Evolutionary conservation across 2,329 filamentous ascomycete genomes (phyloP).

Genomic region (Pseudocercospora fuligena): DNA sequence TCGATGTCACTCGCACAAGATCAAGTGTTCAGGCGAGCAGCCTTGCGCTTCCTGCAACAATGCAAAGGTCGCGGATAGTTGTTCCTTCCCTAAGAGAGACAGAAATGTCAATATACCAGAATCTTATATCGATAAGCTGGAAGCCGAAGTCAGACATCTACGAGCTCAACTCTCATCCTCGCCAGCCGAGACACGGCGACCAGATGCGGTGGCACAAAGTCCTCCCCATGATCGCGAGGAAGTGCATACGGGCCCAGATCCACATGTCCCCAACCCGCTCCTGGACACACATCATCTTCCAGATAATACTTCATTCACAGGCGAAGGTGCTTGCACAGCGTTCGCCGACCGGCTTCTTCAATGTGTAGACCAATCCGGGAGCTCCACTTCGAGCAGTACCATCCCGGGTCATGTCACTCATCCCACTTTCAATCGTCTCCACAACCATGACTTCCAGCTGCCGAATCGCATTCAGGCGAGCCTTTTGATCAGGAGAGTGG

Average conservation of each 20-base stretch:
- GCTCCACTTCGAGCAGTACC: constrained; percentile 22
- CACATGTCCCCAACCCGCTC: constrained; percentile 32
- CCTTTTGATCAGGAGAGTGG: constrained; percentile 32
- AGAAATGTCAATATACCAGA: constrained; percentile 33
- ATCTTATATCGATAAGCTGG: constrained; percentile 32
- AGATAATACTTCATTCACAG: constrained; percentile 28
- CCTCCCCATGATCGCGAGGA: not conserved
- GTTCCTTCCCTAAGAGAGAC: constrained; percentile 32
- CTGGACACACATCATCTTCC: constrained; percentile 32
- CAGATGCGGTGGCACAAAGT: constrained; percentile 12
- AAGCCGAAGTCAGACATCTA: constrained; percentile 28
- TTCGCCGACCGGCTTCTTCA: constrained; percentile 34
- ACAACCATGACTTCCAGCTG: constrained; percentile 27
- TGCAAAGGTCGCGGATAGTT: constrained; percentile 27
- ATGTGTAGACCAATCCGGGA: constrained; percentile 26
- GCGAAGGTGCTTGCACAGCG: constrained; percentile 34
- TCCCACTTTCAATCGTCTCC: constrained; percentile 25
- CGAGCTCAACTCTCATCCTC: constrained; percentile 16
- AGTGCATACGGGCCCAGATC: constrained; percentile 16
- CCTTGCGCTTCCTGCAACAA: constrained; percentile 32
- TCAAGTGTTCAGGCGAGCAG: constrained; percentile 36
- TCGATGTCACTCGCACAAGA: constrained; percentile 36
- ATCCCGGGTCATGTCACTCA: constrained; percentile 31
- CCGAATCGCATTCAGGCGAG: constrained; percentile 35
- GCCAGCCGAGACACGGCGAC: constrained; percentile 5